Evolutionary conservation across 768 basidiomycete genomes (phyloP).

Genomic region (Leccinum longicurvipes): DNA sequence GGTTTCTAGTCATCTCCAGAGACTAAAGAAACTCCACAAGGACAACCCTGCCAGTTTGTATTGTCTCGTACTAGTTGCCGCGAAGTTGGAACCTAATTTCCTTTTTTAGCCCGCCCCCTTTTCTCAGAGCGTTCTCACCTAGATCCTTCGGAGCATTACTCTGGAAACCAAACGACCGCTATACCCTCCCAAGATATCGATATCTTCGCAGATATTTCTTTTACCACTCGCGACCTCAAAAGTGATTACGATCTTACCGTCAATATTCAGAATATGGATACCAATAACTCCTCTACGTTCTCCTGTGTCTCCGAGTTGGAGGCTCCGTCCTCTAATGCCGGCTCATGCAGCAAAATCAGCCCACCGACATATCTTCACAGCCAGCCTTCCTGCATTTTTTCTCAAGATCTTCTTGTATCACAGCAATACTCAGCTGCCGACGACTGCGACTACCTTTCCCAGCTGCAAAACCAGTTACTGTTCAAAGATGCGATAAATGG

Average conservation of each 20-base stretch:
- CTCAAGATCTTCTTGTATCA: conserved; percentile 9
- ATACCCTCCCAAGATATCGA: conserved; percentile 14
- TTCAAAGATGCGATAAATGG: conserved; percentile 15
- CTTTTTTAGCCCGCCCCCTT: conserved; percentile 20
- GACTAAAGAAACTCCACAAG: conserved; percentile 34
- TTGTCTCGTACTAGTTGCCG: background rate
- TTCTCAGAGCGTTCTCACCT: conserved; percentile 24
- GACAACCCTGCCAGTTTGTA: conserved; percentile 33
- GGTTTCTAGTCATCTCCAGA: conserved; percentile 39
- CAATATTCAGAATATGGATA: conserved; percentile 5
- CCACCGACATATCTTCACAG: conserved; percentile 7
- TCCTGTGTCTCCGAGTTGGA: conserved; percentile 8
- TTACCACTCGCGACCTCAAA: conserved; percentile 10
- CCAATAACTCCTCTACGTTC: background rate
- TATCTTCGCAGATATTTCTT: conserved; percentile 4
- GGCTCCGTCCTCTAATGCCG: background rate
- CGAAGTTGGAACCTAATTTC: background rate
- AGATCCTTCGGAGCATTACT: conserved; percentile 11
- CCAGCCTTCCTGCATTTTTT: background rate
- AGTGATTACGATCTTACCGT: conserved; percentile 8
- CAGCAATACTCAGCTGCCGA: conserved; percentile 7
- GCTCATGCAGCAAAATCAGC: background rate
- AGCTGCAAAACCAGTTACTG: conserved; percentile 9
- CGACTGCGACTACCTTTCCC: conserved; percentile 12
- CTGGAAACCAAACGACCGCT: background rate